Evolutionary conservation across 2,329 filamentous ascomycete genomes (phyloP).

Genomic region (Monilinia aucupariae): DNA sequence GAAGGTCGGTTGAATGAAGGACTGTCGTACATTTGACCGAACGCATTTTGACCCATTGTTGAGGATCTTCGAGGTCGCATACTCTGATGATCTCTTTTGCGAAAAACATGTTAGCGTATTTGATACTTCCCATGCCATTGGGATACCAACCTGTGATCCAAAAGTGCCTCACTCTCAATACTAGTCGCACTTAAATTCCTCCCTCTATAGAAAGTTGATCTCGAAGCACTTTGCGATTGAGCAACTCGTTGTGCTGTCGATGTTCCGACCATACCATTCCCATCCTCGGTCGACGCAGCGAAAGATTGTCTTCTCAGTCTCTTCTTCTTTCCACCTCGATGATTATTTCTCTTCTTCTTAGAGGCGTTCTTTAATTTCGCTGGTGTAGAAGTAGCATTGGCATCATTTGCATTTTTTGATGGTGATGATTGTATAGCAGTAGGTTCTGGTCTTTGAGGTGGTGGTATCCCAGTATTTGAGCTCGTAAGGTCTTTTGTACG

Average conservation of each 20-base stretch:
- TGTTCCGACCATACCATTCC: slow-evolving; percentile 35
- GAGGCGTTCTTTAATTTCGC: slow-evolving; percentile 12
- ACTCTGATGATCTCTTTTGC: slow-evolving; percentile 37
- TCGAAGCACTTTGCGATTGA: slow-evolving; percentile 27
- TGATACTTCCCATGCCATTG: slow-evolving; percentile 12
- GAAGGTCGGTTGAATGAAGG: slow-evolving; percentile 33
- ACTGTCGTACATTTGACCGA: slow-evolving; percentile 36
- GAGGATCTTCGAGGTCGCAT: slow-evolving; percentile 61
- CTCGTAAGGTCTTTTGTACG: slow-evolving; percentile 17
- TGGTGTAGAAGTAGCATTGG: slow-evolving; percentile 24
- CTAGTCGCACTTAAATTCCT: slow-evolving; percentile 74
- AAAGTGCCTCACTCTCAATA: slow-evolving; percentile 77
- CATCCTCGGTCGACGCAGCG: slow-evolving; percentile 53
- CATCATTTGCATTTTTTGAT: slow-evolving; percentile 16
- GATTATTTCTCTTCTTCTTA: slow-evolving; percentile 65
- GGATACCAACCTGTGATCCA: slow-evolving; percentile 72
- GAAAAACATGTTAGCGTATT: slow-evolving; percentile 18
- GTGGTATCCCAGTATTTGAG: slow-evolving; percentile 17
- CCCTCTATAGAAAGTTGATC: slow-evolving; percentile 45
- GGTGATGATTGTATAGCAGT: slow-evolving; percentile 26
- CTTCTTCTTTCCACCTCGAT: slow-evolving; percentile 74
- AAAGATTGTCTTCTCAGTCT: slow-evolving; percentile 75
- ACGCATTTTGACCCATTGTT: slow-evolving; percentile 37
- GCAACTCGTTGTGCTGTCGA: slow-evolving; percentile 34
- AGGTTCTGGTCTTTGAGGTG: slow-evolving; percentile 25